Conservation (phyloP, 768 basidiomycete species). For the Phaeotremella skinneri region DNA sequence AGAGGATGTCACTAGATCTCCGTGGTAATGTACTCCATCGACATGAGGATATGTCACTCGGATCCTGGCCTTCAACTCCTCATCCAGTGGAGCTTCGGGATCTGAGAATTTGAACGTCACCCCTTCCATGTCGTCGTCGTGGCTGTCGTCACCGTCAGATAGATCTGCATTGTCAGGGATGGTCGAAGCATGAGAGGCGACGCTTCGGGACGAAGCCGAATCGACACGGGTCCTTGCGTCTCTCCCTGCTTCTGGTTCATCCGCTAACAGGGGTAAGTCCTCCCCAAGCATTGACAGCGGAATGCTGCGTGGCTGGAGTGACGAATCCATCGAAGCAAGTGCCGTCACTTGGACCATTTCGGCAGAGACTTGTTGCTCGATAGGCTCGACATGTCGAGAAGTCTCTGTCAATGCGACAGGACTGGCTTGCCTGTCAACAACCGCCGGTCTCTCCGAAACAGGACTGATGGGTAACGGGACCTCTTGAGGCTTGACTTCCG, state of each 20-base stretch:
- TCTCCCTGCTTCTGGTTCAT: too few species aligned
- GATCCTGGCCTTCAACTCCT: not conserved
- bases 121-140: not conserved
- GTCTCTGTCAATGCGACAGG: not conserved
- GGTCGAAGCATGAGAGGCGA: not conserved
- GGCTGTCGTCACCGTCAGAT: not conserved
- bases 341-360: not conserved
- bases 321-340: not conserved
- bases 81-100: not conserved
- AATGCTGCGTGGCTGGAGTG: too few species aligned
- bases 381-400: not conserved
- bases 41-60: too few species aligned
- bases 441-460: not conserved
- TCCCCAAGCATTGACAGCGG: too few species aligned
- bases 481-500: constrained; percentile 10
- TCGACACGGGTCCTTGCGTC: not conserved
- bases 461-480: constrained; percentile 32
- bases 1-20: too few species aligned
- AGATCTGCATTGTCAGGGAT: not conserved
- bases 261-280: too few species aligned
- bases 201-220: not conserved
- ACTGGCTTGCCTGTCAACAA: not conserved
- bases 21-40: too few species aligned
- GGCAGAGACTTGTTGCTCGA: not conserved
- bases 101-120: constrained; percentile 6